Percentiles rank a stretch among this genome's conserved stretches.
These are phyloP conservation scores for Rhodotorula sp. DNA, from an alignment of 1,284 basidiomycete species.

Conservation along the genomic window DNA sequence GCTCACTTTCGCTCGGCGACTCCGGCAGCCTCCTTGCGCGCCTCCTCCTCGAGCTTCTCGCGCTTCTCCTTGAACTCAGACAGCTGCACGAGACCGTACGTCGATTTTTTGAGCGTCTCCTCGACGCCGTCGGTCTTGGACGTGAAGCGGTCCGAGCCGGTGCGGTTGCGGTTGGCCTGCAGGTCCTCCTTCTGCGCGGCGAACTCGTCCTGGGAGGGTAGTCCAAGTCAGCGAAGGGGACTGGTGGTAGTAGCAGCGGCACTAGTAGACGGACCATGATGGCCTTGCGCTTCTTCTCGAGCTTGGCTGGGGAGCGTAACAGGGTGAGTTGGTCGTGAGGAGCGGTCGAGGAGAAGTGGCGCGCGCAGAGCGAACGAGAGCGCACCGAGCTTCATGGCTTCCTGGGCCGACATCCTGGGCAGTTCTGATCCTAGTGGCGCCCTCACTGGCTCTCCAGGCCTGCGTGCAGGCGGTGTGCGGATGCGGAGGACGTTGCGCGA, in stretches of 20 bases:
- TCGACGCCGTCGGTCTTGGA: constrained; percentile 94
- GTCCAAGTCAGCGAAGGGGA: background rate
- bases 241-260: background rate
- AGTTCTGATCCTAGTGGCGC: too few relatives aligned
- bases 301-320: constrained; percentile 42
- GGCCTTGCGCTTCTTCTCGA: constrained; percentile 74
- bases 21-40: constrained; percentile 79
- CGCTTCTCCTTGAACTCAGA: constrained; percentile 81
- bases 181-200: constrained; percentile 84
- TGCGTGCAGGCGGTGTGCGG: too few relatives aligned
- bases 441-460: background rate
- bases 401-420: constrained; percentile 18
- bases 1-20: constrained; percentile 79
- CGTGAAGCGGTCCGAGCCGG: constrained; percentile 72
- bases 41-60: constrained; percentile 88
- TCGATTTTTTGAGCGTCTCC: constrained; percentile 87
- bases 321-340: background rate
- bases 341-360: background rate
- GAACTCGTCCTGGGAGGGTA: constrained; percentile 64
- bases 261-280: constrained; percentile 57
- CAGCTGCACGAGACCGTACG: constrained; percentile 87
- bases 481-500: background rate
- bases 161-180: constrained; percentile 54
- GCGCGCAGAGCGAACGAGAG: background rate
- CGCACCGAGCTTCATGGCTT: constrained; percentile 27